A percentile compares a stretch with the other conserved stretches of the same genome.
Conservation (phyloP, 805 yeast genomes). For the Ogataea zsoltii region DNA sequence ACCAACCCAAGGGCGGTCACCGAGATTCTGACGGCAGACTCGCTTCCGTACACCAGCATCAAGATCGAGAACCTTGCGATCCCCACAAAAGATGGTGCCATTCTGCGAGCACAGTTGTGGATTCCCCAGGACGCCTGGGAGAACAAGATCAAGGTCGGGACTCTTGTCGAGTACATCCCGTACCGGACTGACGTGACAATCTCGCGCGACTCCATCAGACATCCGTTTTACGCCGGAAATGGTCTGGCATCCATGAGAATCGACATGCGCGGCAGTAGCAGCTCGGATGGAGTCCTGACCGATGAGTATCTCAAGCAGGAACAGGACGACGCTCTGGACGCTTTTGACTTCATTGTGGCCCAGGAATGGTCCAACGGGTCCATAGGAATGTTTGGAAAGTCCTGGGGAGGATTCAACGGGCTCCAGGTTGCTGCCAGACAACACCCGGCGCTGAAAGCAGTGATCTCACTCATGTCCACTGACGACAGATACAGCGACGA, state of each 20-base stretch:
- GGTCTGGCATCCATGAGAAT: slow-evolving; percentile 47
- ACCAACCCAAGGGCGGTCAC: slow-evolving; percentile 26
- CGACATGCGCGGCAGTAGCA: slow-evolving; percentile 48
- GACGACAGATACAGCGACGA: slow-evolving; percentile 50
- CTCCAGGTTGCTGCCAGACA: slow-evolving; percentile 47
- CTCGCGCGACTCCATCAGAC: slow-evolving; percentile 45
- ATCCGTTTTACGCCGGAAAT: slow-evolving; percentile 47
- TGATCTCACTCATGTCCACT: slow-evolving; percentile 46
- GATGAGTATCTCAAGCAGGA: slow-evolving; percentile 46
- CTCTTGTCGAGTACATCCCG: slow-evolving; percentile 46
- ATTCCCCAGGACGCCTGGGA: slow-evolving; percentile 39
- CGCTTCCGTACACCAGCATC: slow-evolving; percentile 32
- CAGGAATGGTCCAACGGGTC: slow-evolving; percentile 48
- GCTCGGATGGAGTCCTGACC: slow-evolving; percentile 41
- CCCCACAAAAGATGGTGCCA: slow-evolving; percentile 40
- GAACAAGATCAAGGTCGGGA: slow-evolving; percentile 34
- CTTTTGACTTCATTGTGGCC: slow-evolving; percentile 42
- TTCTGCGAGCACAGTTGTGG: slow-evolving; percentile 45
- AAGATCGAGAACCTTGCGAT: slow-evolving; percentile 40
- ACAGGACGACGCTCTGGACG: slow-evolving; percentile 45
- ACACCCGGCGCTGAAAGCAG: slow-evolving; percentile 46
- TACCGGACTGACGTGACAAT: slow-evolving; percentile 48
- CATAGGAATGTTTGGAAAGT: slow-evolving; percentile 49
- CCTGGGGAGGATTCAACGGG: slow-evolving; percentile 52
- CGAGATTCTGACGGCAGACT: slow-evolving; percentile 17